Evolutionary conservation across 139 green algal genomes (phyloP).

Genomic region (Coccomyxa sp.): DNA sequence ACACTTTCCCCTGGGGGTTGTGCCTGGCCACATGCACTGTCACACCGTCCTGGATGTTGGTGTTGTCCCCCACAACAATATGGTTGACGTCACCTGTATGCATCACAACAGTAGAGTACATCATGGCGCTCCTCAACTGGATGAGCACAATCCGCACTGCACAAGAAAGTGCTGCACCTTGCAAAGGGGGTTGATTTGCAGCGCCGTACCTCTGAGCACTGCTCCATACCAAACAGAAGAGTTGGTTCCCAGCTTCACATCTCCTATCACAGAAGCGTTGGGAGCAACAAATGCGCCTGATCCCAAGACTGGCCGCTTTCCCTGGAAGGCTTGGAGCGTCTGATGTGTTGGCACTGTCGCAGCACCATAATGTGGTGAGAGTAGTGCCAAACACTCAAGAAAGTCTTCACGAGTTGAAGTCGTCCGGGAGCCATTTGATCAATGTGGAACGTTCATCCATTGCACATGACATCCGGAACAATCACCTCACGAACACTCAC

Average conservation of each 20-base stretch:
- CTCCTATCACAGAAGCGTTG: constrained; percentile 85
- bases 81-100: constrained; percentile 84
- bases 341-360: constrained; percentile 40
- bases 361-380: neutral
- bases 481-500: too few species aligned
- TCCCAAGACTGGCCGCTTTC: constrained; percentile 47
- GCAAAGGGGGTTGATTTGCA: too few species aligned
- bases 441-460: neutral
- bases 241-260: constrained; percentile 78
- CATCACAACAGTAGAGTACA: neutral
- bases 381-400: neutral
- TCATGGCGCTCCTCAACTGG: neutral
- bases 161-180: too few species aligned
- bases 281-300: constrained; percentile 76
- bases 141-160: too few species aligned
- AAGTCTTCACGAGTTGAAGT: constrained; percentile 9
- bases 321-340: constrained; percentile 25
- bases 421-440: neutral
- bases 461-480: neutral
- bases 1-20: constrained; percentile 37
- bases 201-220: constrained; percentile 69
- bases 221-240: constrained; percentile 89
- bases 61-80: constrained; percentile 77
- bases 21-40: constrained; percentile 87
- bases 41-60: constrained; percentile 86